Evolutionary conservation across 768 basidiomycete genomes (phyloP).

Genomic region (Pisolithus albus): DNA sequence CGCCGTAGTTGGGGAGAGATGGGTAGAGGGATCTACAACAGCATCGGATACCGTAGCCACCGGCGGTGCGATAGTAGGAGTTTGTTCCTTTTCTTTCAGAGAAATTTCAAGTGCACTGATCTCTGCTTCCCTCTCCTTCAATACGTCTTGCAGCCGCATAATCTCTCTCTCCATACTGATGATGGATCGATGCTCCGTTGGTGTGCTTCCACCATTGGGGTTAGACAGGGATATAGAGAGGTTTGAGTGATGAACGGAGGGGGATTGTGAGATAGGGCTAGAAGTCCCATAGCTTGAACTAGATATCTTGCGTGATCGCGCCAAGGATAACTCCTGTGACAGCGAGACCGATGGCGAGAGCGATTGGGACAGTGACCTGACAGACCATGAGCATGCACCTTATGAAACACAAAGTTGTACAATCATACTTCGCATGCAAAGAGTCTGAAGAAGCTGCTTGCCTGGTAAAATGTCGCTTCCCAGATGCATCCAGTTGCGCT

Average conservation of each 20-base stretch:
- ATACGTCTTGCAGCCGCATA: constrained; percentile 88
- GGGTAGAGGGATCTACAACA: constrained; percentile 23
- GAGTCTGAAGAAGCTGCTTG: constrained; percentile 84
- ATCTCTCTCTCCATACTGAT: constrained; percentile 90
- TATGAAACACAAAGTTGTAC: constrained; percentile 1
- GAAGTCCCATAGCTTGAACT: constrained; percentile 69
- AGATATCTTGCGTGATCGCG: constrained; percentile 77
- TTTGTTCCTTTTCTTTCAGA: constrained; percentile 34
- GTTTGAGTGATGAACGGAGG: constrained; percentile 44
- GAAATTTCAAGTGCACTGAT: constrained; percentile 65
- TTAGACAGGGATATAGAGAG: constrained; percentile 52
- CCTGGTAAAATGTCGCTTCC: constrained; percentile 77
- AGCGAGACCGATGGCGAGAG: constrained; percentile 93
- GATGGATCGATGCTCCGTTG: constrained; percentile 62
- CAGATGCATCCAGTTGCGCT: constrained; percentile 40
- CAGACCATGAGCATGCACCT: constrained; percentile 10
- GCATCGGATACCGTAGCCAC: constrained; percentile 2
- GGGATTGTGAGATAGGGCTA: constrained; percentile 59
- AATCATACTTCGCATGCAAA: constrained; percentile 71
- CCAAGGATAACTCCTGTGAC: constrained; percentile 94
- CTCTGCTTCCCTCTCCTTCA: constrained; percentile 89
- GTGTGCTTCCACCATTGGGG: constrained; percentile 18
- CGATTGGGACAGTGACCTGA: constrained; percentile 87
- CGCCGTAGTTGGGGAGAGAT: constrained; percentile 65
- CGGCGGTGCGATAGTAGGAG: constrained; percentile 1